Percentiles rank a stretch among this genome's conserved stretches.
Conservation (phyloP, 1,284 basidiomycete species). For the Papiliotrema flavescens region DNA sequence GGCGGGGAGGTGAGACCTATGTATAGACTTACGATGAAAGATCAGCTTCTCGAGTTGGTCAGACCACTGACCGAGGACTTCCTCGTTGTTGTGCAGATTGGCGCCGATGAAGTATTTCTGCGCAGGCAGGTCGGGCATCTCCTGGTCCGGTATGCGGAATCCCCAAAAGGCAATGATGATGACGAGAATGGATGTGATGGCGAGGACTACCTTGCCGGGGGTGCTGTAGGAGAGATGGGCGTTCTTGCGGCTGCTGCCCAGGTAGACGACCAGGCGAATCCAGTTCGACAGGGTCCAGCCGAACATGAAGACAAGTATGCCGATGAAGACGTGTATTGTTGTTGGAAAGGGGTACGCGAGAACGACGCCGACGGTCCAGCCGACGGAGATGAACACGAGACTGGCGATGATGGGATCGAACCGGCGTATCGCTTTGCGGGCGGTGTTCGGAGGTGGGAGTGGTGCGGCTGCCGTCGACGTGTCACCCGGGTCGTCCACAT, state of each 20-base stretch:
- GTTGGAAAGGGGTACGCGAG: constrained; percentile 34
- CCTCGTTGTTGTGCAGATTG: constrained; percentile 34
- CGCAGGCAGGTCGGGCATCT: constrained; percentile 9
- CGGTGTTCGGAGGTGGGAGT: not conserved
- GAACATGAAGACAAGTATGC: constrained; percentile 7
- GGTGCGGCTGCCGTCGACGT: too few species aligned
- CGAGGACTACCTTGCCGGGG: not conserved
- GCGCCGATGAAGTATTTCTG: constrained; percentile 31
- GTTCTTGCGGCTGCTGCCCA: not conserved
- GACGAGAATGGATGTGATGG: not conserved
- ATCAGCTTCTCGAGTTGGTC: constrained; percentile 18
- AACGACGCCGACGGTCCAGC: constrained; percentile 9
- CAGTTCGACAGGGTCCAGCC: constrained; percentile 19
- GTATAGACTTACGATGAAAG: constrained; percentile 21
- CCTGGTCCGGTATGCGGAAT: not conserved
- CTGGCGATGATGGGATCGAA: not conserved
- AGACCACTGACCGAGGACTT: constrained; percentile 20
- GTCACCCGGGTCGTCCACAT: too few species aligned
- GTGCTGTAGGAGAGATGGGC: not conserved
- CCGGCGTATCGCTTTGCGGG: not conserved
- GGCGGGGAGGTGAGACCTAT: too few species aligned
- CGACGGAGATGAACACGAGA: not conserved
- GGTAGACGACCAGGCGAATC: constrained; percentile 6
- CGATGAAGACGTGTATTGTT: constrained; percentile 31
- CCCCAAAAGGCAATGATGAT: too few species aligned